phyloP scores from a whole-genome alignment of 208 protist species.

The Crithidia thermophila region DNA sequence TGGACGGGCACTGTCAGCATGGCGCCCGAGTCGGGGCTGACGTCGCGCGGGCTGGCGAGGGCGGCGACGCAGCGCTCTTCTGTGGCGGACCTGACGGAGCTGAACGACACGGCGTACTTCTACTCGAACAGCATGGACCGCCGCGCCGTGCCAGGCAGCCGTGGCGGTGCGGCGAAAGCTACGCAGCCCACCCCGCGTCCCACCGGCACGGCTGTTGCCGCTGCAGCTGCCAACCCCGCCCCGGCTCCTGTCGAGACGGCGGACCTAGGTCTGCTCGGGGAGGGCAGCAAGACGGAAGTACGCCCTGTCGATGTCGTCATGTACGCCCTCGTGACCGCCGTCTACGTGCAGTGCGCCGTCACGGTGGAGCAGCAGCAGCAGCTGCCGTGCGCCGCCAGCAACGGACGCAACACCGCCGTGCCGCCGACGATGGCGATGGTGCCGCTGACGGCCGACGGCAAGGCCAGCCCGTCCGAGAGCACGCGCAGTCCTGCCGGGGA shows the following conservation, averaged over 20 bases:
- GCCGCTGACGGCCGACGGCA: not conserved
- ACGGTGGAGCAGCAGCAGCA: slow-evolving; percentile 16
- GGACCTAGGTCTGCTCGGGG: slow-evolving; percentile 17
- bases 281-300: slow-evolving; percentile 21
- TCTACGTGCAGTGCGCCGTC: slow-evolving; percentile 31
- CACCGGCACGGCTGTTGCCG: not conserved
- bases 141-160: not conserved
- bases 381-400: not conserved
- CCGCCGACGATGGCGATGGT: not conserved
- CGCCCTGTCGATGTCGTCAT: slow-evolving; percentile 36
- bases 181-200: slow-evolving; percentile 1
- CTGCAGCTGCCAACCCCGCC: not conserved
- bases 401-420: slow-evolving; percentile 6
- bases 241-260: not conserved
- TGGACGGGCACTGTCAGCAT: not conserved
- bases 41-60: not conserved
- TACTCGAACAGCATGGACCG: slow-evolving; percentile 8
- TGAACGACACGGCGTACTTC: slow-evolving; percentile 1
- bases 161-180: not conserved
- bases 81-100: slow-evolving; percentile 1
- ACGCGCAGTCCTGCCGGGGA: slow-evolving; percentile 5
- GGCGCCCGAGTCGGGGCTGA: not conserved
- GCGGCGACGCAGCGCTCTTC: slow-evolving; percentile 15
- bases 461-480: not conserved
- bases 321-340: slow-evolving; percentile 35